Percentiles rank a stretch among this genome's conserved stretches.
These are phyloP conservation scores for Gossypium thurberi DNA, from an alignment of 345 rosid genomes.

Conservation along the genomic window DNA sequence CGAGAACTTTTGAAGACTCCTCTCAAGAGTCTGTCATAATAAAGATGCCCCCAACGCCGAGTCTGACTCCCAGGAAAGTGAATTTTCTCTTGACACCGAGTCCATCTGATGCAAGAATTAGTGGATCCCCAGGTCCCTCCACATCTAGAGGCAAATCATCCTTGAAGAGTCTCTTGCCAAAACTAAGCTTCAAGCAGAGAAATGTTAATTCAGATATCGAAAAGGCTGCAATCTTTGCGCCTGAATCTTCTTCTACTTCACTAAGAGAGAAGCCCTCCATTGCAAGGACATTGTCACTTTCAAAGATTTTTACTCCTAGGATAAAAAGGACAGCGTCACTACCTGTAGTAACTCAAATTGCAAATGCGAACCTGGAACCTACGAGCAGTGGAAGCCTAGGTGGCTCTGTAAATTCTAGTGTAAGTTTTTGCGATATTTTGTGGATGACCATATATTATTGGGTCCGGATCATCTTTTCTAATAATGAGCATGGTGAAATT, in stretches of 20 bases:
- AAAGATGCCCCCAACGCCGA: conserved; percentile 71
- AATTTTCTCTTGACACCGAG: conserved; percentile 62
- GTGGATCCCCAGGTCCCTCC: conserved; percentile 45
- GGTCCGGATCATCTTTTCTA: background rate
- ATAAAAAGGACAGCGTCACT: conserved; percentile 77
- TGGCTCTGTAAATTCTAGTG: conserved; percentile 43
- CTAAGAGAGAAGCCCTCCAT: conserved; percentile 60
- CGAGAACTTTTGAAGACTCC: conserved; percentile 40
- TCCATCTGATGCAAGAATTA: conserved; percentile 37
- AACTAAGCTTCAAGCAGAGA: conserved; percentile 54
- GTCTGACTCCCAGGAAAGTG: conserved; percentile 76
- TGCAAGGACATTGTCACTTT: conserved; percentile 68
- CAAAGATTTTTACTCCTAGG: conserved; percentile 82
- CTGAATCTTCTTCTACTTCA: conserved; percentile 31
- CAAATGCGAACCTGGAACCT: conserved; percentile 40
- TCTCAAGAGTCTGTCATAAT: conserved; percentile 43
- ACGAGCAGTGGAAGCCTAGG: conserved; percentile 33
- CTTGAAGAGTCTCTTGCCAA: conserved; percentile 55
- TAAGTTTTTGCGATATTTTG: conserved; percentile 32
- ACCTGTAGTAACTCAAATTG: conserved; percentile 54
- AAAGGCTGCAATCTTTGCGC: conserved; percentile 35
- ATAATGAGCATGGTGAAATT: background rate
- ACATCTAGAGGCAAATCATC: conserved; percentile 52
- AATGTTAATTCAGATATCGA: conserved; percentile 46
- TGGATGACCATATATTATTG: background rate